Base-by-base conservation (phyloP, 768 basidiomycete species). In the Dendrothele bispora region DNA sequence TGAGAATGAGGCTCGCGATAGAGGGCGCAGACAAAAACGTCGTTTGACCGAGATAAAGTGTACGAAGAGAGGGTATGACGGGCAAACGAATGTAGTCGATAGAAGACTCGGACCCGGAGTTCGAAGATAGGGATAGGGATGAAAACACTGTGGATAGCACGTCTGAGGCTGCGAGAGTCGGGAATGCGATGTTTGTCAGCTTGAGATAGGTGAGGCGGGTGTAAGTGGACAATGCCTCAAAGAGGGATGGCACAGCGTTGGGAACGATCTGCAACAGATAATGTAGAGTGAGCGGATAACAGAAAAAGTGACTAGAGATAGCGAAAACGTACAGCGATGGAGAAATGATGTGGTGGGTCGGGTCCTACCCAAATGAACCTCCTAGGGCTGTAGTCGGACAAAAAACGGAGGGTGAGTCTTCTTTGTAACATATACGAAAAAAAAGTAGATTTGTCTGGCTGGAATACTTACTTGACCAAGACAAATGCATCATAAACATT, bases 301-400 rank as follows among this genome's bases (percentile, higher is more conserved):
- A 10, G 8, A 10, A 2, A 27, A 49, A 36, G 3, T n/a, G 11
- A 42, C 21, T 26, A 21, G 5, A 24, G 7, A 10, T 32, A 10
- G n/a, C 24, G 26, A 26, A 24, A 24, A 69, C 77, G 54, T 55
- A 83, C 83, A 25, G 81, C 79, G n/a, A 68, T 79, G 1, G 81
- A 81, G 55, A 82, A 79, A 53, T 83, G 78, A 49, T 84, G 80
- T 11, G 73, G 75, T 21, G 81, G 80, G 55, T 82, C 80, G 4
- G 79, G 80, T 3, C 80, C 78, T n/a, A 66, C 75, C 83, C 83
- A 84, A 18, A 63, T 63, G 54, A 83, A 82, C 18, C 53, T 58
- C 37, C 61, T 64, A 27, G 79, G 80, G 43, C 79, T 79, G 46
- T 8, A 30, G 39, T 25, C 30, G 25, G 21, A 12, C 28, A 56